Conservation (phyloP, 306 rosid genomes). For the Cyclanthera cordifolia region DNA sequence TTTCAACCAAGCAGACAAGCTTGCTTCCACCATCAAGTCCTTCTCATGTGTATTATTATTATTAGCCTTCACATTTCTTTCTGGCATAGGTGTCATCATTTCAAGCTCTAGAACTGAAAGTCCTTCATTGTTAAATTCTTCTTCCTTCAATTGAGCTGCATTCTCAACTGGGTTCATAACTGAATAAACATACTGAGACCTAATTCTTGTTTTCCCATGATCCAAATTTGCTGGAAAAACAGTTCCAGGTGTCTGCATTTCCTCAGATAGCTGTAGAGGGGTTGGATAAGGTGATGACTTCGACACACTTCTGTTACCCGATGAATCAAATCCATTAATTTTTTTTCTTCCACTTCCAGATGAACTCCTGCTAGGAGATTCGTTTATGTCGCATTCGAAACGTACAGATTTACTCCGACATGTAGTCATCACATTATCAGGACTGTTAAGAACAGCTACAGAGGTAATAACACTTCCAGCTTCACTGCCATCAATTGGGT, state of each 20-base stretch:
- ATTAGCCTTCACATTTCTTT: constrained; percentile 23
- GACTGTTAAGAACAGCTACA: constrained; percentile 5
- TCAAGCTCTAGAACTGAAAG: constrained; percentile 32
- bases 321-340: constrained; percentile 12
- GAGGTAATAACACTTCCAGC: constrained; percentile 15
- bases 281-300: constrained; percentile 61
- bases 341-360: constrained; percentile 30
- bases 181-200: constrained; percentile 60
- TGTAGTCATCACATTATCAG: constrained; percentile 28
- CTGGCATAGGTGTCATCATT: constrained; percentile 28
- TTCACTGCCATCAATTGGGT: constrained; percentile 22
- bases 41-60: constrained; percentile 26
- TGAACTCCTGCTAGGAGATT: constrained; percentile 36
- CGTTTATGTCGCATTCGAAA: constrained; percentile 45
- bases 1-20: constrained; percentile 55
- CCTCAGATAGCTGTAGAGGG: constrained; percentile 63
- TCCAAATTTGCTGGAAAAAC: constrained; percentile 54
- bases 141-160: constrained; percentile 30
- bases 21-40: constrained; percentile 40
- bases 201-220: constrained; percentile 40
- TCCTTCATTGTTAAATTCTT: constrained; percentile 29
- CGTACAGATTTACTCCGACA: constrained; percentile 59
- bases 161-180: constrained; percentile 31
- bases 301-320: constrained; percentile 23
- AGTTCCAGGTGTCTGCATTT: constrained; percentile 95